Evolutionary conservation across 106 monocot genomes (phyloP), one percentile per base, ranked within the genome.

Genomic region (Apostasia shenzhenica): DNA sequence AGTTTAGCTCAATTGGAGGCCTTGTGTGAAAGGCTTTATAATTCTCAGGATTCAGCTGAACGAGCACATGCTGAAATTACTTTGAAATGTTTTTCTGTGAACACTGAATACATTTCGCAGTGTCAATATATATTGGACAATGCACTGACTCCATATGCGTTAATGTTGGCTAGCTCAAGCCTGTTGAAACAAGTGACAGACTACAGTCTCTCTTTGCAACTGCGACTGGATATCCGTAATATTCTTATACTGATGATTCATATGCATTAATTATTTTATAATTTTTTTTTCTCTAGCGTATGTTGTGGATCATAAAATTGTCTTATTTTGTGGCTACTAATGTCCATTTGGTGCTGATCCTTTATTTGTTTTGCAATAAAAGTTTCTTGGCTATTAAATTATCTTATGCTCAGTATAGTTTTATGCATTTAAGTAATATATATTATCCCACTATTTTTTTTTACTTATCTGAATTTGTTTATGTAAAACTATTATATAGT

Each of bases 121-220:
- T 97, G 97, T 69, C 92, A 90, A 80, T 97, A 90, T 75, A 90
- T 97, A 79, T 81, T 97, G 82, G 92, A 97, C 79, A 97, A 97
- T 85, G 92, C 97, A 66, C 81, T 84, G 75, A 92, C 89, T 59
- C 92, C 97, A 72, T 97, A 99, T 85, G 97, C 97, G 71, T 80
- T 99, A 79, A 99, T 99, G 97, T 76, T 92, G 81, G 97, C 97
- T 61, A 99, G 89, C 81, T 92, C 89, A 83, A 92, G 92, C 67
- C 78, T 92, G 75, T 79, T 99, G 87, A 99, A 99, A 79, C 97
- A 99, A 99, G 92, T 99, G 44, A 87, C 89, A 48, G 92, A 90
- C 45, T 89, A 90, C 71, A 87, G 85, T 81, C 97, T 99, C 62
- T 84, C 97, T 61, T 81, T 87, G 83, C 86, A 92, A 66, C 75